Conservation (phyloP, 306 rosid genomes). For the Fragaria nilgerrensis region DNA sequence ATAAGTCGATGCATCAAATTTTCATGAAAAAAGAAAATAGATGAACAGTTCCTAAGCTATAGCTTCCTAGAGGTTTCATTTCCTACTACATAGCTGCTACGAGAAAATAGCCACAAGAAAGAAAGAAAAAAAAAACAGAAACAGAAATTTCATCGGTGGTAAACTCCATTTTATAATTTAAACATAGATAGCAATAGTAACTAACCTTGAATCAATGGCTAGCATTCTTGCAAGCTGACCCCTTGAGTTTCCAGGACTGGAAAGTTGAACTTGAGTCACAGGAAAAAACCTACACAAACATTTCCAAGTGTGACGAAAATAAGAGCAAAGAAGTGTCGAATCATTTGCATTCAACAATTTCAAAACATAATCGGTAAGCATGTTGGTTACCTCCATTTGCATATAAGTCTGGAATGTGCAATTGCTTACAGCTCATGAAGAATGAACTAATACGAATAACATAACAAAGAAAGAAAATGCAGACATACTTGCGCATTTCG, state of each 20-base stretch:
- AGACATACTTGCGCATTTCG: constrained; percentile 82
- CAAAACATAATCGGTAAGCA: neutral
- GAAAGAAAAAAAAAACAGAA: too few species aligned
- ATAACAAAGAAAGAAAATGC: constrained; percentile 8
- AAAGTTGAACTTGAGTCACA: constrained; percentile 66
- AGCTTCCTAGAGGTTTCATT: neutral
- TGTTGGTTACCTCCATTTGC: neutral
- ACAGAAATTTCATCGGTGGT: neutral
- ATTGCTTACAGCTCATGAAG: neutral
- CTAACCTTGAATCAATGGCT: constrained; percentile 74
- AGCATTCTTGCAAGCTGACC: constrained; percentile 83
- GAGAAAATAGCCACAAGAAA: neutral
- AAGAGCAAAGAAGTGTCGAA: neutral
- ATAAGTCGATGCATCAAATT: neutral
- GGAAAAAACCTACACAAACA: constrained; percentile 66
- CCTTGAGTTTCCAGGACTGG: constrained; percentile 74
- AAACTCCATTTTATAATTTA: constrained; percentile 2
- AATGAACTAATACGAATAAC: neutral
- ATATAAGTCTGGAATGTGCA: too few species aligned
- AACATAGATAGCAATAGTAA: constrained; percentile 16
- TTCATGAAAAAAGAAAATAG: neutral
- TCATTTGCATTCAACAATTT: neutral
- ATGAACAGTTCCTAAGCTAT: neutral
- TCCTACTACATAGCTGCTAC: neutral
- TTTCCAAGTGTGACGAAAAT: neutral